phyloP scores from a whole-genome alignment of 192 early-diverging fungal species.

The Lobosporangium transversale region DNA sequence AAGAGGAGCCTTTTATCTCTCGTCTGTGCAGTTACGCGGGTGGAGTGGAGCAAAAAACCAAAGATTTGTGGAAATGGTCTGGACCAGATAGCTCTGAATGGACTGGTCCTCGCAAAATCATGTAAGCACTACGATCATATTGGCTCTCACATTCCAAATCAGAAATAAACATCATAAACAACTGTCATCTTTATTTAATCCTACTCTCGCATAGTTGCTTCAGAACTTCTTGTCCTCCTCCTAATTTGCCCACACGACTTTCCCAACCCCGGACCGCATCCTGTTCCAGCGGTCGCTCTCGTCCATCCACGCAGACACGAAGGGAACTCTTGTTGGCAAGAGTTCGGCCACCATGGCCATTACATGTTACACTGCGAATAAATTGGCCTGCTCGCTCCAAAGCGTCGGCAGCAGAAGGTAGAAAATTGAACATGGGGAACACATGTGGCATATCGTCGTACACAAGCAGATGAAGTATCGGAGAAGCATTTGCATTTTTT shows the following conservation, averaged over 20 bases:
- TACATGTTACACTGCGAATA: slow-evolving; percentile 17
- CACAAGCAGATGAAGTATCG: slow-evolving; percentile 47
- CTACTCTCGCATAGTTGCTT: too few relatives aligned
- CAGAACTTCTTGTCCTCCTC: slow-evolving; percentile 26
- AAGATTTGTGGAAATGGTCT: too few relatives aligned
- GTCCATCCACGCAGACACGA: slow-evolving; percentile 21
- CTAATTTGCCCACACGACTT: slow-evolving; percentile 32
- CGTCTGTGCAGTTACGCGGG: too few relatives aligned
- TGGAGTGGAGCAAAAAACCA: too few relatives aligned
- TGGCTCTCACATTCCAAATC: too few relatives aligned
- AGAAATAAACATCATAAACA: too few relatives aligned
- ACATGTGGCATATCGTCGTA: slow-evolving; percentile 66
- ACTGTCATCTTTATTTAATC: background rate
- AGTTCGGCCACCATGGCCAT: background rate
- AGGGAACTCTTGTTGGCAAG: slow-evolving; percentile 12
- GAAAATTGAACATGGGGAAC: slow-evolving; percentile 51
- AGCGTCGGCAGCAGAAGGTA: slow-evolving; percentile 19
- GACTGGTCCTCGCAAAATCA: too few relatives aligned
- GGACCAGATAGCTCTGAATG: too few relatives aligned
- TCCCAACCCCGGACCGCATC: slow-evolving; percentile 31
- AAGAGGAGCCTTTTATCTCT: too few relatives aligned
- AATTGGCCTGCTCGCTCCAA: slow-evolving; percentile 29
- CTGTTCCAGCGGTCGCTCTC: slow-evolving; percentile 25
- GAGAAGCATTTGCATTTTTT: slow-evolving; percentile 32
- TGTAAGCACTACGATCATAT: too few relatives aligned